Evolutionary conservation across 352 stramenopile genomes (phyloP), one percentile per base, ranked within the genome.

Genomic region (Phytophthora syringae): DNA sequence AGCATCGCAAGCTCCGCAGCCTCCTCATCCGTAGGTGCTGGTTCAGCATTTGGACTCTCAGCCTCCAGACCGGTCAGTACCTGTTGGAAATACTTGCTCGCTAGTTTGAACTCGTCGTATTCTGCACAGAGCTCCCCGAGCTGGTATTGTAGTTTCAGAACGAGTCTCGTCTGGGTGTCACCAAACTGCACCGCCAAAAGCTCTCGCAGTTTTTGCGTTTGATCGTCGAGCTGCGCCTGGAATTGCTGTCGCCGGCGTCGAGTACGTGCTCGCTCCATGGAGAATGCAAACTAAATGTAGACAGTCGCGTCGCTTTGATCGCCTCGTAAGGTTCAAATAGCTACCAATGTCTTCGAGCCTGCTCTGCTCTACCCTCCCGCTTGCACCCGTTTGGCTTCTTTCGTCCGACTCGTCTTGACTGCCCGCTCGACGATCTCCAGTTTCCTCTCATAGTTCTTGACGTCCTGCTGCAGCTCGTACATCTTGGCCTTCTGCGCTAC

Each of bases 371-470:
- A 67, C 20, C 32, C 16, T 55, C 42, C 40, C 4, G 49, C 7
- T 49, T 60, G 49, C 13, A 62, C 20, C 7, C 61, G 49, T 28
- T 74, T 74, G 27, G 45, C 30, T 25, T 64, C 52, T 37, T 77
- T 81, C 15, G 49, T 44, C n/a, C 74, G 70, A n/a, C 54, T 66
- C 24, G 77, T 53, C 42, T 92, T 96, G 25, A 80, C 72, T 0
- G 88, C 89, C 40, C 96, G 94, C 50, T 98, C 90, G 4, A 87
- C 80, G 52, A 98, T 98, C 61, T 98, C 92, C 21, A 98, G 81
- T 70, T 98, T 98, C 30, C 94, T 87, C 52, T 97, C 87, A 67
- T 96, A 98, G 67, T 97, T 97, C 44, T 88, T 94, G 60, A 98
- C 76, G 43, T 92, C 79, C 18, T 89, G 72, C 51, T 95, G 75